Evolutionary conservation across 805 yeast genomes (phyloP).

Genomic region (Cyberlindnera meyerae): DNA sequence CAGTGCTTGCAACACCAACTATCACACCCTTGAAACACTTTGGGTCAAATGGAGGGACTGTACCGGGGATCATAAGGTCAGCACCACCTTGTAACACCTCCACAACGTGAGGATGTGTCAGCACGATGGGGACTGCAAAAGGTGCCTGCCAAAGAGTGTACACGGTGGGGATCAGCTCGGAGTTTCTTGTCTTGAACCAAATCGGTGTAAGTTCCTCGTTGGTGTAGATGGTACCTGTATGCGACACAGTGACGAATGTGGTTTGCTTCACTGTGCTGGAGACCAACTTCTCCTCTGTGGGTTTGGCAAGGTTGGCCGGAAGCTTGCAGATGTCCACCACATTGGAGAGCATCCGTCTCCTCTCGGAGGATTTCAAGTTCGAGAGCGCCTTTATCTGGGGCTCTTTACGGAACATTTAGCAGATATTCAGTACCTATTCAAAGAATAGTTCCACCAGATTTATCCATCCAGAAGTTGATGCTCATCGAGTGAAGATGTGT

Average conservation of each 20-base stretch:
- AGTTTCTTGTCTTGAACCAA: constrained; percentile 63
- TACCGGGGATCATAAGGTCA: constrained; percentile 71
- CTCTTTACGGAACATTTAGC: constrained; percentile 31
- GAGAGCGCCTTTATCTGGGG: constrained; percentile 58
- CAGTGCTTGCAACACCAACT: constrained; percentile 66
- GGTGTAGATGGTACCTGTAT: constrained; percentile 60
- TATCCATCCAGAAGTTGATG: too few species aligned
- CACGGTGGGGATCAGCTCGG: constrained; percentile 60
- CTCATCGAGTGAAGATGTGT: too few species aligned
- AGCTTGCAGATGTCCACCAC: constrained; percentile 40
- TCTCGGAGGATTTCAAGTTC: constrained; percentile 77
- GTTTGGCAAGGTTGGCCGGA: constrained; percentile 28
- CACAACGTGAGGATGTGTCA: constrained; percentile 71
- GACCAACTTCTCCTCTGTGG: constrained; percentile 18
- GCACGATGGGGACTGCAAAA: constrained; percentile 56
- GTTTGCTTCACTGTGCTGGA: constrained; percentile 49
- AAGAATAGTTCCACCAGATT: too few species aligned
- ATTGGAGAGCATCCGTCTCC: constrained; percentile 39
- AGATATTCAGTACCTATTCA: too few species aligned
- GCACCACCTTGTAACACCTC: constrained; percentile 75
- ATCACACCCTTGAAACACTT: constrained; percentile 45
- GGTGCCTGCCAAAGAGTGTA: constrained; percentile 71
- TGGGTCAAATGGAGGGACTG: constrained; percentile 44
- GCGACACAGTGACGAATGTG: constrained; percentile 48
- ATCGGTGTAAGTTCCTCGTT: constrained; percentile 62